Conservation (phyloP, 257 asterid genomes). For the Nicotiana noctiflora region DNA sequence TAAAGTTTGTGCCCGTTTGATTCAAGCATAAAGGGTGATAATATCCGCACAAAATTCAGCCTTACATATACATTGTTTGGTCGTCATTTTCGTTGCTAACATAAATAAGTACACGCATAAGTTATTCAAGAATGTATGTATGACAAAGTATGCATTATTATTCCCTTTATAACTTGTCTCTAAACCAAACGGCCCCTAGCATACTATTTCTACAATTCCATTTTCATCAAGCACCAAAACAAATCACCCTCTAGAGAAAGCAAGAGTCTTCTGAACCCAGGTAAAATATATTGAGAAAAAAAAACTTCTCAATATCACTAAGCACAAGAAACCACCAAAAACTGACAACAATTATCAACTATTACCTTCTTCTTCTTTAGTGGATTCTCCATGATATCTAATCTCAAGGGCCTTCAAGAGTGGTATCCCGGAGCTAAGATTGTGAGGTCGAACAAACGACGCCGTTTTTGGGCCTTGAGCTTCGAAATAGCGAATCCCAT, state of each 20-base stretch:
- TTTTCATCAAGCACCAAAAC: neutral
- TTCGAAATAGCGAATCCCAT: constrained; percentile 58
- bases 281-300: neutral
- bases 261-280: neutral
- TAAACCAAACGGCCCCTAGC: neutral
- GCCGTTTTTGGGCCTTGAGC: constrained; percentile 62
- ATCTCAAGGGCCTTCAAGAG: constrained; percentile 66
- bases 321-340: neutral
- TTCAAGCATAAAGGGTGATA: too few relatives aligned
- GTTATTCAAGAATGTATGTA: too few relatives aligned
- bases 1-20: neutral
- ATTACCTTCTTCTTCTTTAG: constrained; percentile 85
- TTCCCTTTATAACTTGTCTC: too few relatives aligned
- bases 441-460: constrained; percentile 67
- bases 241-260: neutral
- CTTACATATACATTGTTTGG: too few relatives aligned
- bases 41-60: too few relatives aligned
- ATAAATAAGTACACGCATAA: too few relatives aligned
- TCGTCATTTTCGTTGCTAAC: too few relatives aligned
- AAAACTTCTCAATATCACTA: neutral
- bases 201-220: neutral
- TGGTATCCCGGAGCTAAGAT: constrained; percentile 60
- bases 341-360: neutral
- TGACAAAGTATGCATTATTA: too few relatives aligned
- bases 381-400: constrained; percentile 58